Percentiles rank a stretch among this genome's conserved stretches.
phyloP scores from a whole-genome alignment of 1,139 yeast genomes.

The Kodamaea arcana region DNA sequence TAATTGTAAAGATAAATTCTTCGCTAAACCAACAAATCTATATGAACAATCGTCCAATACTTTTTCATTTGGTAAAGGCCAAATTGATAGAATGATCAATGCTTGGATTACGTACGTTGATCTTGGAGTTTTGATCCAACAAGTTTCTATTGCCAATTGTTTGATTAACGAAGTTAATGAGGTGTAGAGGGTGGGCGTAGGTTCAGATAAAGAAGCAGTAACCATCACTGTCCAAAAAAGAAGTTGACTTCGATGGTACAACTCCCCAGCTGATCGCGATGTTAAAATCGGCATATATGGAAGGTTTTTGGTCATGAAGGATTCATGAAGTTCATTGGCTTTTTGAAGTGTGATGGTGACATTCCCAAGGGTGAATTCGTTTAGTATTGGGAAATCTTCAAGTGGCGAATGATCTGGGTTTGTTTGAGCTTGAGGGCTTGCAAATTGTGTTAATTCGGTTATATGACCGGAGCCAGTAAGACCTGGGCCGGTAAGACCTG shows the following conservation, averaged over 20 bases:
- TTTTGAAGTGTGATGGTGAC: slow-evolving; percentile 61
- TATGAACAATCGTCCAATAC: slow-evolving; percentile 90
- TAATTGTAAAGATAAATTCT: slow-evolving; percentile 75
- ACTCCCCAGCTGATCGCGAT: slow-evolving; percentile 67
- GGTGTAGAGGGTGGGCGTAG: slow-evolving; percentile 79
- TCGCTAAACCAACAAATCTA: slow-evolving; percentile 83
- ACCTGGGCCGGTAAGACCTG: too few species aligned
- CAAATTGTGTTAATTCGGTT: too few species aligned
- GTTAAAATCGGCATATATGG: slow-evolving; percentile 80
- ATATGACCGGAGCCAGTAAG: too few species aligned
- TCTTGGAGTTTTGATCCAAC: slow-evolving; percentile 92
- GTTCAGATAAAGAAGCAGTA: slow-evolving; percentile 82
- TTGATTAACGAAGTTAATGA: slow-evolving; percentile 74
- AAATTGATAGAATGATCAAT: slow-evolving; percentile 68
- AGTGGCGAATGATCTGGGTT: too few species aligned
- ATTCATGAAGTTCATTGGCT: slow-evolving; percentile 68
- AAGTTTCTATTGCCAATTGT: slow-evolving; percentile 85
- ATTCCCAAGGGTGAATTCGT: slow-evolving; percentile 71
- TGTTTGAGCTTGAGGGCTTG: too few species aligned
- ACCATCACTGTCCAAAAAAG: slow-evolving; percentile 88
- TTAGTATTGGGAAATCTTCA: slow-evolving; percentile 18
- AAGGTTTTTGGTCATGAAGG: slow-evolving; percentile 62
- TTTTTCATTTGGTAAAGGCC: slow-evolving; percentile 94
- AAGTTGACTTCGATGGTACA: slow-evolving; percentile 77
- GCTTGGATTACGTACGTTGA: slow-evolving; percentile 94